Conservation (phyloP, 192 early-diverging fungal genomes). For the Coemansia sp. region DNA sequence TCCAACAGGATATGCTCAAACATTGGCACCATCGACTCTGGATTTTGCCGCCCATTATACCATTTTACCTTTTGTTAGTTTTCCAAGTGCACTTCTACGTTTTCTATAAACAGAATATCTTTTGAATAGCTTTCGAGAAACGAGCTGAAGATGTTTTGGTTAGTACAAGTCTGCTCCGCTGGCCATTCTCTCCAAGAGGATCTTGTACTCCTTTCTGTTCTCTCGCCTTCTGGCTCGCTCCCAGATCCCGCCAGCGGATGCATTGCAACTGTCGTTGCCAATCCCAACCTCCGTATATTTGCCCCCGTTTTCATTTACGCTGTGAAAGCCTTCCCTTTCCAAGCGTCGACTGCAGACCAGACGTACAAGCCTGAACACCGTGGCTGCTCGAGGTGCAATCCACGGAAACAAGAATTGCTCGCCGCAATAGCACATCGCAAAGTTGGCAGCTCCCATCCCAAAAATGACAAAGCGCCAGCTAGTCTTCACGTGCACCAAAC, state of each 20-base stretch:
- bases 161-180: slow-evolving; percentile 21
- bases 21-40: not conserved
- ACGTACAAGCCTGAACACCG: slow-evolving; percentile 7
- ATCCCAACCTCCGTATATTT: not conserved
- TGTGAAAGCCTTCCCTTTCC: not conserved
- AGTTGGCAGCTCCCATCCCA: slow-evolving; percentile 43
- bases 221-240: slow-evolving; percentile 22
- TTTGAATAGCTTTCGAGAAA: no score
- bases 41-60: not conserved
- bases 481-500: slow-evolving; percentile 17
- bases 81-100: not conserved
- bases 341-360: slow-evolving; percentile 5
- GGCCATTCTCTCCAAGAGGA: slow-evolving; percentile 23
- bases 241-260: slow-evolving; percentile 22
- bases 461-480: slow-evolving; percentile 39
- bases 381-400: slow-evolving; percentile 34
- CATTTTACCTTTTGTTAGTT: not conserved
- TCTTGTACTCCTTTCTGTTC: slow-evolving; percentile 41
- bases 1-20: not conserved
- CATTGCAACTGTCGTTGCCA: not conserved
- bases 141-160: not conserved
- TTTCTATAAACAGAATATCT: no score
- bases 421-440: slow-evolving; percentile 31
- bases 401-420: slow-evolving; percentile 42
- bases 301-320: not conserved